A percentile compares a stretch with the other conserved stretches of the same genome.
phyloP scores from a whole-genome alignment of 148 eudicot genomes.

The Camellia granthamiana region DNA sequence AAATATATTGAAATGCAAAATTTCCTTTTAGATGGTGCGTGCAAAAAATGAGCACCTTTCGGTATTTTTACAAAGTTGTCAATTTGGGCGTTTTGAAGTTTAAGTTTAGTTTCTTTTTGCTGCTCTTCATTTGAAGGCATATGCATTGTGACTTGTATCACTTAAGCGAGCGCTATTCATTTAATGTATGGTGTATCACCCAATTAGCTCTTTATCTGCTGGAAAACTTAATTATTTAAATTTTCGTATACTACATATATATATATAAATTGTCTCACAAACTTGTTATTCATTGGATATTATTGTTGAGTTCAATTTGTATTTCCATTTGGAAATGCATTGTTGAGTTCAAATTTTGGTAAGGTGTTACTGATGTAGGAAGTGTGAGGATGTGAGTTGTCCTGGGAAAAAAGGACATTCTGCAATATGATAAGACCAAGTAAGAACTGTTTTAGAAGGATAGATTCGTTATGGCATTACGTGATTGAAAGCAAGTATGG shows the following conservation, averaged over 20 bases:
- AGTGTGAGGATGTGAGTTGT: neutral
- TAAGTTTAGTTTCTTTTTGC: neutral
- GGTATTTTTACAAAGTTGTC: neutral
- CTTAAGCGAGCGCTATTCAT: too few species aligned
- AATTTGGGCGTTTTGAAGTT: slow-evolving; percentile 1
- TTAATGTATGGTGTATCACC: neutral
- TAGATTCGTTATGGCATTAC: too few species aligned
- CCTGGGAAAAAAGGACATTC: neutral
- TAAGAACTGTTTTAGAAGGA: neutral
- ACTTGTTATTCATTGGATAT: neutral
- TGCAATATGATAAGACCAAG: neutral
- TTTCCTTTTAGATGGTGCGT: neutral
- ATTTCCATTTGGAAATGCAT: too few species aligned
- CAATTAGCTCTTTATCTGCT: neutral
- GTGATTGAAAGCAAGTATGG: too few species aligned
- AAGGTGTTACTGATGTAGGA: neutral
- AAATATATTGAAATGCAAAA: neutral
- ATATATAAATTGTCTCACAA: neutral
- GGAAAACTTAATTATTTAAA: neutral
- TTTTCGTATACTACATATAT: neutral
- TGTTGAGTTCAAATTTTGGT: neutral
- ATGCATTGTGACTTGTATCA: neutral
- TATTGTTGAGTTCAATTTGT: neutral
- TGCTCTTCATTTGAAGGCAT: neutral
- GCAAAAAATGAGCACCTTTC: neutral